phyloP scores from a whole-genome alignment of 768 basidiomycete genomes.

The Leccinum sublutescens region DNA sequence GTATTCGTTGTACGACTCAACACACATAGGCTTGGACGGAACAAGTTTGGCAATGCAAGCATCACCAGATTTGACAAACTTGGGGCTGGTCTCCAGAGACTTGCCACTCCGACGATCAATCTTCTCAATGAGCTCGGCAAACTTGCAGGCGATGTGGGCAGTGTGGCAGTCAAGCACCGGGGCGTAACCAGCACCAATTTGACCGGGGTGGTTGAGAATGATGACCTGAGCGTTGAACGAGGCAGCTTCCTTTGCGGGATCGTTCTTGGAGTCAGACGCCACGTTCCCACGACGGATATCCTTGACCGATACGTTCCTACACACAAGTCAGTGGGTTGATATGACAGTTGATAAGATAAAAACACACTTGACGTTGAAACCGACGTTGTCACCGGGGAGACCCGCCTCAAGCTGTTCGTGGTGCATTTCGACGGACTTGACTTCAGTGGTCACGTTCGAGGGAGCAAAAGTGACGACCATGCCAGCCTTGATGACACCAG shows the following conservation, averaged over 20 bases:
- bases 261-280: constrained; percentile 99
- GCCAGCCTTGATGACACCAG: constrained; percentile 99
- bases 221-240: constrained; percentile 99
- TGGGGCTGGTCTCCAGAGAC: constrained; percentile 80
- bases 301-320: constrained; percentile 99
- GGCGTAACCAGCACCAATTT: constrained; percentile 98
- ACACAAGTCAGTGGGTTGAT: constrained; percentile 7
- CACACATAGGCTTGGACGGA: constrained; percentile 95
- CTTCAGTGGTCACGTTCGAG: constrained; percentile 98
- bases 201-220: constrained; percentile 99
- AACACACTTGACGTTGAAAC: constrained; percentile 94
- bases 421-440: constrained; percentile 99
- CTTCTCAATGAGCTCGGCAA: constrained; percentile 97
- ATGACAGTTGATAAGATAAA: neutral
- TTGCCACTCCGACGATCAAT: constrained; percentile 99
- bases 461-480: constrained; percentile 99
- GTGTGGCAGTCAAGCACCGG: constrained; percentile 99
- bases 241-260: constrained; percentile 98
- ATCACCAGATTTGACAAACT: constrained; percentile 99
- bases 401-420: constrained; percentile 97
- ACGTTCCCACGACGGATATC: constrained; percentile 99
- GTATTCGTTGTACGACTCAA: constrained; percentile 94
- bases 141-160: constrained; percentile 99
- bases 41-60: constrained; percentile 98
- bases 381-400: constrained; percentile 98